Evolutionary conservation across 495 filamentous ascomycete genomes (phyloP).

Genomic region (Apiosordaria backusii): DNA sequence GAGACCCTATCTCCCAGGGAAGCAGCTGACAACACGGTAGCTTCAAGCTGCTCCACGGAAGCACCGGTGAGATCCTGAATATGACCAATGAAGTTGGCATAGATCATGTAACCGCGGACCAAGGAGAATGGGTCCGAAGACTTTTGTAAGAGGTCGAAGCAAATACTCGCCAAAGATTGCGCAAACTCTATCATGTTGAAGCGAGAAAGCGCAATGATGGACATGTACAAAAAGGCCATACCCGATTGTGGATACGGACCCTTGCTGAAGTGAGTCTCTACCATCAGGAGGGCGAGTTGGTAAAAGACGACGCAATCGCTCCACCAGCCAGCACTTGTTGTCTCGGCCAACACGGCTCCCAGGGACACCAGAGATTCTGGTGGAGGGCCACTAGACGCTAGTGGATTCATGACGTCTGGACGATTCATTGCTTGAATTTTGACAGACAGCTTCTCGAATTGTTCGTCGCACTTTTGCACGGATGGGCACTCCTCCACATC

Average conservation of each 20-base stretch:
- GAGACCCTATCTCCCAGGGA: constrained; percentile 71
- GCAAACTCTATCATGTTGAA: constrained; percentile 72
- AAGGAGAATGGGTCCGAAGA: constrained; percentile 66
- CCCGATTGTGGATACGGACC: constrained; percentile 71
- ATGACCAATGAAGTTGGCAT: constrained; percentile 71
- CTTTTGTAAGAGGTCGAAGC: constrained; percentile 61
- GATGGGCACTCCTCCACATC: constrained; percentile 60
- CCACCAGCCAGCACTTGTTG: constrained; percentile 80
- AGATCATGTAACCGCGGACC: constrained; percentile 67
- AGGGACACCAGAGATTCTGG: constrained; percentile 53
- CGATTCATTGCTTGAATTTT: constrained; percentile 59
- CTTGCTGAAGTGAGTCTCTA: constrained; percentile 61
- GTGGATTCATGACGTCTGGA: constrained; percentile 50
- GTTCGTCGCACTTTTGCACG: constrained; percentile 69
- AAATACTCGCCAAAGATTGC: constrained; percentile 58
- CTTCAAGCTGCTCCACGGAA: constrained; percentile 60
- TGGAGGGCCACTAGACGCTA: constrained; percentile 46
- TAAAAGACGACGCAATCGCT: constrained; percentile 72
- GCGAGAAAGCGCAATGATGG: constrained; percentile 66
- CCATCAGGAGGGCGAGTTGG: constrained; percentile 65
- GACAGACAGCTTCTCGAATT: constrained; percentile 59
- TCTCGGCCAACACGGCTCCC: constrained; percentile 72
- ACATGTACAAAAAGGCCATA: constrained; percentile 70
- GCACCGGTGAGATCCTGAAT: constrained; percentile 59
- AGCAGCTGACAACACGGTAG: constrained; percentile 66